Base-by-base conservation (phyloP, 345 rosid species). In the Toxicodendron radicans region DNA sequence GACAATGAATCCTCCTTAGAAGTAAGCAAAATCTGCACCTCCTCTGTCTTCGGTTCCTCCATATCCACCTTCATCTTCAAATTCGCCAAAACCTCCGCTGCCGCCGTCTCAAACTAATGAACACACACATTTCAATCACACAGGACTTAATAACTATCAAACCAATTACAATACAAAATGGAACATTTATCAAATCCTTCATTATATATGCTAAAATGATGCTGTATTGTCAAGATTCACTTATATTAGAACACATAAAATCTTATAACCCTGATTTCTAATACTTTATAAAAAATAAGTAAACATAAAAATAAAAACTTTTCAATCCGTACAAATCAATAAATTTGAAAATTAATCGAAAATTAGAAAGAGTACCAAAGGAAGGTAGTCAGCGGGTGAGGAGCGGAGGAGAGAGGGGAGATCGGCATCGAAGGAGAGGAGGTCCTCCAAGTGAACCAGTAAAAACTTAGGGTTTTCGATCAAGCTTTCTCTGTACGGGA, bases 1-100 rank as follows among this genome's bases (percentile, higher is more conserved):
- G 97, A 93, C 65, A 88, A 83, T 0, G 98, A 85, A 79, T 93
- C 96, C 77, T 93, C 98, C 75, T 86, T 91, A 0, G 98, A 95
- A 56, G 89, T 85, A 60, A 95, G 82, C 80, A 95, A 81, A 77
- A 93, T 89, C 81, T 95, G 97, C 30, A 93, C 96, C 67, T 90
- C 94, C 23, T 60, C 68, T 1, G 83, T 67, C 70, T 84, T 75
- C 0, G 96, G 94, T 63, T 95, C 98, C 79, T 83, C 96, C 90
- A 90, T 90, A 77, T 93, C 96, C 70, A 86, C 93, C 79, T 85
- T 93, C 85, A 90, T 87, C 87, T 85, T 88, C 83, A 91, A 76
- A 78, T 97, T 82, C 62, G 85, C 92, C 59, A 91, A 77, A 65
- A 91, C 99, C 88, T 93, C 99, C 9, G 82, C 88, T 1, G 98